These are phyloP conservation scores for Cylindrotheca fusiformis DNA, from an alignment of 108 stramenopile species.

Conservation along the genomic window DNA sequence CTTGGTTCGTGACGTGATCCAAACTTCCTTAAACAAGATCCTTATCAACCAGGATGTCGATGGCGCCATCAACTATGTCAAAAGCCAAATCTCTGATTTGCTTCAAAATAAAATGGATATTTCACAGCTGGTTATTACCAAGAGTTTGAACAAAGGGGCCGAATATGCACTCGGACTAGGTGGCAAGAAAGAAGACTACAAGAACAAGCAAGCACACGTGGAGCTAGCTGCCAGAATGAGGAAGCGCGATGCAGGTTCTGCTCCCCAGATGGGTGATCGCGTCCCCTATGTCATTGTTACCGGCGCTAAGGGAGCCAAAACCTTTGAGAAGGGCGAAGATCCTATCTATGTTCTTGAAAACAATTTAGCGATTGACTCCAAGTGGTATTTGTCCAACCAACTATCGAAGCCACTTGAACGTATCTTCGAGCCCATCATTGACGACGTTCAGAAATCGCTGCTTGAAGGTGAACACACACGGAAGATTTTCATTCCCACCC, in stretches of 20 bases:
- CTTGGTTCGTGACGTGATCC: slow-evolving; percentile 95
- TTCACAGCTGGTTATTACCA: slow-evolving; percentile 96
- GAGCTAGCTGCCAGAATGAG: slow-evolving; percentile 98
- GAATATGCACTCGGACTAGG: slow-evolving; percentile 89
- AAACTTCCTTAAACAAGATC: slow-evolving; percentile 96
- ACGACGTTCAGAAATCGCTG: slow-evolving; percentile 85
- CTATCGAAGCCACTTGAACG: slow-evolving; percentile 94
- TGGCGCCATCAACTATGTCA: slow-evolving; percentile 91
- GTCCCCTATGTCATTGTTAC: slow-evolving; percentile 99
- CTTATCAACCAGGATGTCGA: slow-evolving; percentile 91
- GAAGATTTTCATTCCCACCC: slow-evolving; percentile 94
- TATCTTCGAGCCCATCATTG: slow-evolving; percentile 98
- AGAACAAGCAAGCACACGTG: slow-evolving; percentile 96
- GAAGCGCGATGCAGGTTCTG: slow-evolving; percentile 95
- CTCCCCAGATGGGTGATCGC: slow-evolving; percentile 99
- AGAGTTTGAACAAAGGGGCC: slow-evolving; percentile 96
- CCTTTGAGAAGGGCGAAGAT: slow-evolving; percentile 96
- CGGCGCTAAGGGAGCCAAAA: slow-evolving; percentile 91
- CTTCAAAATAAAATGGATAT: slow-evolving; percentile 99
- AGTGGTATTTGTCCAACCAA: slow-evolving; percentile 97
- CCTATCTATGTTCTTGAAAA: slow-evolving; percentile 98
- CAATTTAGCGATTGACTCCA: slow-evolving; percentile 95
- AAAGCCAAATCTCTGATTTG: slow-evolving; percentile 90
- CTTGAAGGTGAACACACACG: slow-evolving; percentile 97
- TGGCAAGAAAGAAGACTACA: slow-evolving; percentile 95